Conservation (phyloP, 148 eudicot genomes). For the Cornus florida region DNA sequence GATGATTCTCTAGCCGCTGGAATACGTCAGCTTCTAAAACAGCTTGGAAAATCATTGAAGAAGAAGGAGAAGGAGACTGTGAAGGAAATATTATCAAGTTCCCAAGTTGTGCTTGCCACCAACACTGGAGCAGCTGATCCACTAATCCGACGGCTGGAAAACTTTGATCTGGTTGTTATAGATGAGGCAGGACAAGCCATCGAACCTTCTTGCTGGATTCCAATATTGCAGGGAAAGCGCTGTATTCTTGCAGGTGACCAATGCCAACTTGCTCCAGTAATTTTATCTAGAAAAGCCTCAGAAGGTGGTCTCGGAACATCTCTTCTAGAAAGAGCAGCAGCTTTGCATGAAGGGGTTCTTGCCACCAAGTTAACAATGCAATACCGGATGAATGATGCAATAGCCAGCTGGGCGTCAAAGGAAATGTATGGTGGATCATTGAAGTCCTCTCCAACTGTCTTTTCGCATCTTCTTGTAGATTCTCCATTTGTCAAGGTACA, state of each 20-base stretch:
- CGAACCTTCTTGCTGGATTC: slow-evolving; percentile 89
- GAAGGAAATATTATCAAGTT: slow-evolving; percentile 56
- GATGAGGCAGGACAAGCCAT: slow-evolving; percentile 94
- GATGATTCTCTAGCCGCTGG: slow-evolving; percentile 93
- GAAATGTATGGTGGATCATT: slow-evolving; percentile 78
- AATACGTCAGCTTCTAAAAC: slow-evolving; percentile 88
- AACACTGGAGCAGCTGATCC: slow-evolving; percentile 89
- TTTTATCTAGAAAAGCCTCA: slow-evolving; percentile 71
- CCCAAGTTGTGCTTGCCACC: slow-evolving; percentile 86
- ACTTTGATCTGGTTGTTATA: slow-evolving; percentile 80
- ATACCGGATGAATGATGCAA: slow-evolving; percentile 83
- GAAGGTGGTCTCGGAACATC: slow-evolving; percentile 85
- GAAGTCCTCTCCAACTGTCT: slow-evolving; percentile 57
- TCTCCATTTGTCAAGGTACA: slow-evolving; percentile 84
- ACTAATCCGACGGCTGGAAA: slow-evolving; percentile 54
- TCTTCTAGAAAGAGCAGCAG: slow-evolving; percentile 62
- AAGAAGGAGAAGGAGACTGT: slow-evolving; percentile 79
- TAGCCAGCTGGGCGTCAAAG: slow-evolving; percentile 87
- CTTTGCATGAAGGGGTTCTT: slow-evolving; percentile 67
- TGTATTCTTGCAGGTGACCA: slow-evolving; percentile 87
- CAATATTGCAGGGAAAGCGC: slow-evolving; percentile 72
- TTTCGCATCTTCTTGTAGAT: slow-evolving; percentile 75
- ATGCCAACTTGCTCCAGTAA: slow-evolving; percentile 86
- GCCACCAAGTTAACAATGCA: slow-evolving; percentile 66
- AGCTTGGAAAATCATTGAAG: slow-evolving; percentile 68